A percentile compares a stretch with the other conserved stretches of the same genome.
These are phyloP conservation scores for Saturnispora halmiae DNA, from an alignment of 805 yeast genomes.

Conservation along the genomic window DNA sequence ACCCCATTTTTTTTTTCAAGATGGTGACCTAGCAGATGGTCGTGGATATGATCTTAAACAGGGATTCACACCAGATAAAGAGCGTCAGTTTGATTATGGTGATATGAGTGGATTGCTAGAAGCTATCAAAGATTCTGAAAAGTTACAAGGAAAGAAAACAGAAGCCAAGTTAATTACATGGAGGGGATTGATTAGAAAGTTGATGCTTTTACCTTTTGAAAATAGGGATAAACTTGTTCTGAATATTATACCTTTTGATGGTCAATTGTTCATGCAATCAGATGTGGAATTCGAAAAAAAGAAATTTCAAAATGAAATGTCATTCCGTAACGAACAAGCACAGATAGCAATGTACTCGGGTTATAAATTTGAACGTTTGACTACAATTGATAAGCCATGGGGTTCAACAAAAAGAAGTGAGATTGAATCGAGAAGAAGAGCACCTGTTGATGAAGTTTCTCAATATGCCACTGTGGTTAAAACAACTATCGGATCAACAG, in stretches of 20 bases:
- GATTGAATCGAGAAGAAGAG: slow-evolving; percentile 57
- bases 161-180: slow-evolving; percentile 68
- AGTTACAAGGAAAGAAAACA: slow-evolving; percentile 33
- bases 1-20: slow-evolving; percentile 76
- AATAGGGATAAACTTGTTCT: slow-evolving; percentile 48
- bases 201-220: slow-evolving; percentile 60
- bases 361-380: slow-evolving; percentile 75
- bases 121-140: slow-evolving; percentile 51
- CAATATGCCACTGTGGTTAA: slow-evolving; percentile 76
- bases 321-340: slow-evolving; percentile 26
- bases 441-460: slow-evolving; percentile 57
- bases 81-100: slow-evolving; percentile 48
- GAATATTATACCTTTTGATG: slow-evolving; percentile 64
- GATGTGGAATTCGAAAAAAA: slow-evolving; percentile 28
- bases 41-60: slow-evolving; percentile 50
- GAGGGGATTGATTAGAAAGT: slow-evolving; percentile 73
- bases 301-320: slow-evolving; percentile 22
- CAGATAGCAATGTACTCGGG: slow-evolving; percentile 51
- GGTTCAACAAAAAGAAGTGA: slow-evolving; percentile 52
- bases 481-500: slow-evolving; percentile 72
- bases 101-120: slow-evolving; percentile 46
- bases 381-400: slow-evolving; percentile 74
- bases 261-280: slow-evolving; percentile 56
- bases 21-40: slow-evolving; percentile 46
- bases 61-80: slow-evolving; percentile 53